Percentiles rank a stretch among this genome's conserved stretches.
Evolutionary conservation across 2,329 filamentous ascomycete species (phyloP).

Genomic region (Colletotrichum gigasporum): DNA sequence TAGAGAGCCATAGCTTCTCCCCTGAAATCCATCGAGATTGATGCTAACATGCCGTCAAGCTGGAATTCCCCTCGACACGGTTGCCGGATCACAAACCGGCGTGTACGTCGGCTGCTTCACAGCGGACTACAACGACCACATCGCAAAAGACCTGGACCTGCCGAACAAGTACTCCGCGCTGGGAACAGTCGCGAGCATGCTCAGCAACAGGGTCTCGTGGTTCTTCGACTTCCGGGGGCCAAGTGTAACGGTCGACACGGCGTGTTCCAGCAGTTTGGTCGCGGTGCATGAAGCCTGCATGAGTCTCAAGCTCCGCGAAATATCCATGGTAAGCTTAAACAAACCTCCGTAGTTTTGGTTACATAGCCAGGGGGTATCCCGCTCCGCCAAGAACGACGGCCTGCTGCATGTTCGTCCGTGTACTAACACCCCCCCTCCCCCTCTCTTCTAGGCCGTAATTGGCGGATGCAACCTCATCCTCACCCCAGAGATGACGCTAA

Average conservation of each 20-base stretch:
- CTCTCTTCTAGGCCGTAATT: conserved; percentile 37
- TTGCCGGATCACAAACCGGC: conserved; percentile 33
- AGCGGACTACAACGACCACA: conserved; percentile 35
- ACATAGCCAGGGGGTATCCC: too few relatives aligned
- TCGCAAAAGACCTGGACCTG: conserved; percentile 25
- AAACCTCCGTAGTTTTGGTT: too few relatives aligned
- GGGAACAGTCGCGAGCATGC: conserved; percentile 40
- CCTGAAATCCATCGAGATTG: too few relatives aligned
- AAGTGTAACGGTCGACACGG: conserved; percentile 48
- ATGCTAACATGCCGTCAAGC: conserved; percentile 8
- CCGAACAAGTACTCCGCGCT: conserved; percentile 36
- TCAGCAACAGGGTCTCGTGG: conserved; percentile 48
- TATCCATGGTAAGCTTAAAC: conserved; percentile 30
- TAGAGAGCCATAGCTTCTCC: not conserved
- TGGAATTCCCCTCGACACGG: conserved; percentile 33
- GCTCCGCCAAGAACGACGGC: too few relatives aligned
- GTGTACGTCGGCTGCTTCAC: conserved; percentile 40
- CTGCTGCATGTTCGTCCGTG: too few relatives aligned
- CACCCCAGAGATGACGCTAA: conserved; percentile 26
- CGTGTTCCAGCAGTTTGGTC: conserved; percentile 47
- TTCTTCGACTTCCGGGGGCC: conserved; percentile 46
- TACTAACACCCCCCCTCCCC: too few relatives aligned
- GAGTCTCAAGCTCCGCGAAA: conserved; percentile 28
- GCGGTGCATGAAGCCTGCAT: conserved; percentile 43
- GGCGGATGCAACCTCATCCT: conserved; percentile 37